Evolutionary conservation across 2,329 filamentous ascomycete species (phyloP).

Genomic region (Neofusicoccum sp.): DNA sequence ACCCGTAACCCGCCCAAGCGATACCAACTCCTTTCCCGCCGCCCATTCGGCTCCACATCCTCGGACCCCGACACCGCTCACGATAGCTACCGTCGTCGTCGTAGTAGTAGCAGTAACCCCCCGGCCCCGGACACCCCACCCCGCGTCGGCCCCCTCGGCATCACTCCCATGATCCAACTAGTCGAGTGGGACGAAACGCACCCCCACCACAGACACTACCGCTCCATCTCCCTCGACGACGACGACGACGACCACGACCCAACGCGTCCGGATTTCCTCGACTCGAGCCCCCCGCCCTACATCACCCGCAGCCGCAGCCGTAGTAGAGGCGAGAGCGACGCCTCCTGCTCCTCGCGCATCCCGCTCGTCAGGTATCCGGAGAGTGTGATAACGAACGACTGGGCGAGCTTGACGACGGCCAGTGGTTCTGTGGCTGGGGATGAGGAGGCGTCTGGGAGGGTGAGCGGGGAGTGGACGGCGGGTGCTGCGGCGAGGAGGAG

Average conservation of each 20-base stretch:
- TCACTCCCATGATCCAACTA: neutral
- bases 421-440: neutral
- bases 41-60: no score
- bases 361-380: neutral
- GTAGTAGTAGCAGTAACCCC: neutral
- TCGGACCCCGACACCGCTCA: no score
- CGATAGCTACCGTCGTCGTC: no score
- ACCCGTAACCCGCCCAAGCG: neutral
- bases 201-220: neutral
- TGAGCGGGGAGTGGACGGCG: neutral
- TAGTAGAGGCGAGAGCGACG: constrained; percentile 2
- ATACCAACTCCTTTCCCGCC: no score
- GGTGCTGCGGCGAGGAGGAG: neutral
- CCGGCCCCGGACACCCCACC: neutral
- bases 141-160: neutral
- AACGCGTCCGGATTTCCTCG: neutral
- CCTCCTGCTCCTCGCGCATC: neutral
- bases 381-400: neutral
- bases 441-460: neutral
- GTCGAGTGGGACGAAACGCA: neutral
- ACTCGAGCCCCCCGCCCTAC: neutral
- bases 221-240: neutral
- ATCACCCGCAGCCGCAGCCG: neutral
- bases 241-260: neutral
- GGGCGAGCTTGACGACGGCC: neutral